Evolutionary conservation across 768 basidiomycete genomes (phyloP).

Genomic region (Pleurotus eryngii): DNA sequence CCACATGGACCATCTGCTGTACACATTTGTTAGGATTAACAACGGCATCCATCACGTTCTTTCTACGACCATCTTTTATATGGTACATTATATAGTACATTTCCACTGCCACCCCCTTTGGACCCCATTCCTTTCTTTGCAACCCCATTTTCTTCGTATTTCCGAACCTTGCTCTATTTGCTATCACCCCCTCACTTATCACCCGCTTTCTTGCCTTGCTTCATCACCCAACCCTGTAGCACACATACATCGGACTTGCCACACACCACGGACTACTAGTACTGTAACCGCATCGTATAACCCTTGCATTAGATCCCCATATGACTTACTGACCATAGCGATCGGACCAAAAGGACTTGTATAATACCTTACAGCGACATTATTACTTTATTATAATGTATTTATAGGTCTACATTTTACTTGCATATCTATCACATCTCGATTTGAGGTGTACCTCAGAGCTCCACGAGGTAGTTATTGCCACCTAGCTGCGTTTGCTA

Average conservation of each 20-base stretch:
- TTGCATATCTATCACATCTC: too few relatives aligned
- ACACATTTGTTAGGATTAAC: neutral
- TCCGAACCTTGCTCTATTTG: neutral
- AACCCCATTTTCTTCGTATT: neutral
- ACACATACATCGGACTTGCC: neutral
- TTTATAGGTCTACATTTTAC: neutral
- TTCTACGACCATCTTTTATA: neutral
- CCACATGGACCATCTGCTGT: neutral
- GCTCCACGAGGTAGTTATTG: too few relatives aligned
- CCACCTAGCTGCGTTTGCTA: too few relatives aligned
- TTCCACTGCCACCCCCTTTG: neutral
- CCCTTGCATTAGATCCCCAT: neutral
- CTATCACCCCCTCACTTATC: neutral
- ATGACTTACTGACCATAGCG: neutral
- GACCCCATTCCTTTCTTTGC: neutral
- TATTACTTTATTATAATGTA: slow-evolving; percentile 9
- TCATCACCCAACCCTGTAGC: neutral
- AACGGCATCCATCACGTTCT: neutral
- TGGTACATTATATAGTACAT: too few relatives aligned
- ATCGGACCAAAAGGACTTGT: neutral
- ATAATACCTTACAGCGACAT: neutral
- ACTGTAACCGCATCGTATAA: neutral
- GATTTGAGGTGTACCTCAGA: too few relatives aligned
- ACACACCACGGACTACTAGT: neutral
- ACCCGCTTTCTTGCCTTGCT: neutral